Conservation (phyloP, 1,139 yeast species). For the Lizanozyma gosingica region DNA sequence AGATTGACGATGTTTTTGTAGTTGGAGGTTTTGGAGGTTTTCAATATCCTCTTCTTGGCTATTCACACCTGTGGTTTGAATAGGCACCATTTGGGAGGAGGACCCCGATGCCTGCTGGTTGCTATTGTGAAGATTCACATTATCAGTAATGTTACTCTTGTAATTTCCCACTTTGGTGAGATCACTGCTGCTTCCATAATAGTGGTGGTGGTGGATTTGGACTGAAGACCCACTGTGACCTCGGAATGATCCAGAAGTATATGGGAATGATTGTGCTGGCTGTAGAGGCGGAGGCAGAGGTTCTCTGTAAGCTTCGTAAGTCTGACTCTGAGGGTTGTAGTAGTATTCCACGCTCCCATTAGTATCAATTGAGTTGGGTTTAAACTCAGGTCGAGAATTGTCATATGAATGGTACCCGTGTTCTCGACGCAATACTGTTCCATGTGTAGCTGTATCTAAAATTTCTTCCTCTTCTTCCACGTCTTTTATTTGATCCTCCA, state of each 20-base stretch:
- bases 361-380: background rate
- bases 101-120: slow-evolving; percentile 1
- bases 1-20: background rate
- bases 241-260: slow-evolving; percentile 10
- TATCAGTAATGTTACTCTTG: slow-evolving; percentile 3
- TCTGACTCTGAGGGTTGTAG: background rate
- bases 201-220: slow-evolving; percentile 39
- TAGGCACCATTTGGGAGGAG: slow-evolving; percentile 2
- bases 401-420: background rate
- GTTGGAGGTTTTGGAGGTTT: background rate
- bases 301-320: background rate
- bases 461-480: background rate
- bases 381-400: background rate
- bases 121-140: background rate
- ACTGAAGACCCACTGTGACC: slow-evolving; percentile 12
- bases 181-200: too few species aligned
- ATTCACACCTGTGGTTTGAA: background rate
- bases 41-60: slow-evolving; percentile 1
- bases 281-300: background rate
- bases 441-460: background rate
- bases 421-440: background rate
- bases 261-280: background rate
- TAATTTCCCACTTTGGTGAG: too few species aligned
- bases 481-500: background rate
- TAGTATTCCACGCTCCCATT: slow-evolving; percentile 1